Base-by-base conservation (phyloP, 345 rosid genomes). In the Acer yangbiense region DNA sequence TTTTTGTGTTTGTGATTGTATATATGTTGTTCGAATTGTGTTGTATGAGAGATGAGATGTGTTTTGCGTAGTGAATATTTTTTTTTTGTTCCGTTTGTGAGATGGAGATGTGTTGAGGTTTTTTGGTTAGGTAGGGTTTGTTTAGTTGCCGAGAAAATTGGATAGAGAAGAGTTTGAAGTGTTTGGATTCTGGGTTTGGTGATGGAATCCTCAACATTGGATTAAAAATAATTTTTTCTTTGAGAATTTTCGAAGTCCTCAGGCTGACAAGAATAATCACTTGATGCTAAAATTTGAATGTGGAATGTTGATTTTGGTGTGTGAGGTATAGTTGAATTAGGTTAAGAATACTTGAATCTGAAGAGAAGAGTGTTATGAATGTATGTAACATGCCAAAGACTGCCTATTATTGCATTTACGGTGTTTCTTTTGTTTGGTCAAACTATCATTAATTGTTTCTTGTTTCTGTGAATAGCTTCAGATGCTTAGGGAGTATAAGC, bases 401-500 rank as follows among this genome's bases (percentile, higher is more conserved):
- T 74, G 11, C 46, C 60, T 2, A 41, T 48, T 48, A 9, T 60
- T 72, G 21, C 7, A 62, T 65, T 50, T 66, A 5, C 1, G 41
- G 54, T 35, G 16, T 66, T 32, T 66, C 48, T 39, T 48, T 17
- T 18, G 14, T 23, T 62, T 48, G 50, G 54, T 18, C 3, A 17
- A 54, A 58, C 10, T 63, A 0, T 57, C 68, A n/a, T n/a, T n/a
- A 55, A 6, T 48, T 11, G 18, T 57, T 25, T 62, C 69, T 84
- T 58, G 64, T 14, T 2, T 9, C 3, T 46, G 3, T 64, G 63
- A 71, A 58, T 87, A 94, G 99, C 88, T 76, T 60, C 97, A 87
- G 74, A 92, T 82, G 83, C 99, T 94, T 58, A 89, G 85, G 67
- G 97, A 91, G 54, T 92, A 96, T 84, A 88, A 97, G 84, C 92